phyloP scores from a whole-genome alignment of 2,329 filamentous ascomycete species.

The Calonectria pauciramosa region DNA sequence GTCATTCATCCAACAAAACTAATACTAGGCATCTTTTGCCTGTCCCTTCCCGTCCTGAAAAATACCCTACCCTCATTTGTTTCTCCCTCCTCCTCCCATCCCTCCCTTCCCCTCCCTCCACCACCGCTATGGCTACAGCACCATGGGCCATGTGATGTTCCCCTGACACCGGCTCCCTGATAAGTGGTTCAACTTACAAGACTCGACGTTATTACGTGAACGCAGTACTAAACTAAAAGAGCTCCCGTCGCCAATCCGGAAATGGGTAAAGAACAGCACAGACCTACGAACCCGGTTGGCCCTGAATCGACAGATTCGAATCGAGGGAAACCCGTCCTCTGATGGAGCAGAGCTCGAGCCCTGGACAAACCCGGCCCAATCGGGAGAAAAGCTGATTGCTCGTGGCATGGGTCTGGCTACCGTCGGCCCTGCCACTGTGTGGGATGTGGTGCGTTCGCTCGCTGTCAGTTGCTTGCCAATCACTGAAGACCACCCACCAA shows the following conservation, averaged over 20 bases:
- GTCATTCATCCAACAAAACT: constrained; percentile 25
- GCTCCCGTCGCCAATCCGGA: constrained; percentile 8
- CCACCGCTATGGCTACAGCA: neutral
- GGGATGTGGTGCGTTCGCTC: constrained; percentile 16
- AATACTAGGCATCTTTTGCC: neutral
- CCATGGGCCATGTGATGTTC: constrained; percentile 13
- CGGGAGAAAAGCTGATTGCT: constrained; percentile 41
- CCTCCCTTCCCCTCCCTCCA: neutral
- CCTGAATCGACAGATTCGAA: constrained; percentile 23
- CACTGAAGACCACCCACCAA: constrained; percentile 12
- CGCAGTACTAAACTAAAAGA: constrained; percentile 21
- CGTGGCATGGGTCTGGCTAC: constrained; percentile 38
- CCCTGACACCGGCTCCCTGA: constrained; percentile 15
- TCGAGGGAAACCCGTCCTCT: constrained; percentile 30
- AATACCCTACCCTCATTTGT: constrained; percentile 18
- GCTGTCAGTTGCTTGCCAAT: constrained; percentile 8
- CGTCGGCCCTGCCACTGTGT: constrained; percentile 23
- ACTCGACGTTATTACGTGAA: constrained; percentile 26
- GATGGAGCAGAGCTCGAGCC: constrained; percentile 35
- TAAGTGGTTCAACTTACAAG: constrained; percentile 16
- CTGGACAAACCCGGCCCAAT: constrained; percentile 38
- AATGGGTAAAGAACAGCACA: constrained; percentile 18
- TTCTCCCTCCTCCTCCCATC: neutral
- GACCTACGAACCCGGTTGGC: constrained; percentile 8
- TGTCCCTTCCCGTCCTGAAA: neutral